phyloP scores from a whole-genome alignment of 345 rosid genomes.

The Ceriops decandra region DNA sequence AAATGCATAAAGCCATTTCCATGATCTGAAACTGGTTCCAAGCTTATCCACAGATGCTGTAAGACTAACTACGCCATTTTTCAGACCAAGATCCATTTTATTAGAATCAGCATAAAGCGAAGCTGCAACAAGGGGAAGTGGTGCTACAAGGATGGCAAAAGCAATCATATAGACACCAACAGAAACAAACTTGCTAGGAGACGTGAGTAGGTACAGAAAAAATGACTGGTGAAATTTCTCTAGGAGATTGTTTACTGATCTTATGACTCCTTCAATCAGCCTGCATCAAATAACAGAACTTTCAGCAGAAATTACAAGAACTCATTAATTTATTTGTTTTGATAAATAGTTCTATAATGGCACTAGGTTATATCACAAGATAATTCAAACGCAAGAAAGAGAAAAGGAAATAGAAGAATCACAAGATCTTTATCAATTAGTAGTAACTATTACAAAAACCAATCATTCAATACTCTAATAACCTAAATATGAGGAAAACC shows the following conservation, averaged over 20 bases:
- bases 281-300: conserved; percentile 40
- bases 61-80: conserved; percentile 21
- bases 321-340: no score
- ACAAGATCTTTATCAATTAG: no score
- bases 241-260: conserved; percentile 90
- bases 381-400: no score
- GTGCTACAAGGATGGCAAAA: conserved; percentile 81
- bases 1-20: conserved; percentile 82
- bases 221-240: conserved; percentile 98
- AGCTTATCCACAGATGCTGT: conserved; percentile 18
- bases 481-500: not conserved
- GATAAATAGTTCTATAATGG: no score
- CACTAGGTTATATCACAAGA: no score
- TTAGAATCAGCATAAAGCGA: conserved; percentile 63
- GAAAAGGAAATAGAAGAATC: no score
- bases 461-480: no score
- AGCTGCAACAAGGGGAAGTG: conserved; percentile 87
- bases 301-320: conserved; percentile 19
- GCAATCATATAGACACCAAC: conserved; percentile 97
- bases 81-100: conserved; percentile 26
- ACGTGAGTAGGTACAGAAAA: conserved; percentile 79
- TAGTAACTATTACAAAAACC: no score
- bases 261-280: conserved; percentile 84
- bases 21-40: conserved; percentile 37
- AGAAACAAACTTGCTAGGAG: conserved; percentile 82